Evolutionary conservation across 306 rosid species (phyloP).

Genomic region (Lathyrus aphaca): DNA sequence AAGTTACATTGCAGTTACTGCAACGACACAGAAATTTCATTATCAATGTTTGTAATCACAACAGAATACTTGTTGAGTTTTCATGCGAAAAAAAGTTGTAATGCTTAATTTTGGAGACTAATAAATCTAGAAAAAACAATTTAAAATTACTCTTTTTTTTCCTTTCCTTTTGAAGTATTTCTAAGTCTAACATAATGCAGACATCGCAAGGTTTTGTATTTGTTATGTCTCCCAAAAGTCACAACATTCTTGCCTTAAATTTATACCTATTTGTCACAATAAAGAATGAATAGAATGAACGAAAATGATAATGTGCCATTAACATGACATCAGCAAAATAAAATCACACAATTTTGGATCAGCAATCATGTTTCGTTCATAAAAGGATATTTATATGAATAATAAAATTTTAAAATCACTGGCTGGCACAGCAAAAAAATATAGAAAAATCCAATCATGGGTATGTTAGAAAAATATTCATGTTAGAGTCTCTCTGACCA

Average conservation of each 20-base stretch:
- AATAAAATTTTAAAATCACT: constrained; percentile 16
- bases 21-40: background rate
- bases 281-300: constrained; percentile 7
- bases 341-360: constrained; percentile 1
- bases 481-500: constrained; percentile 1
- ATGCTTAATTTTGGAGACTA: background rate
- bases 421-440: constrained; percentile 24
- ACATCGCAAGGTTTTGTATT: background rate
- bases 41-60: constrained; percentile 2
- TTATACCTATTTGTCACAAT: constrained; percentile 3
- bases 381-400: constrained; percentile 19
- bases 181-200: background rate
- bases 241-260: constrained; percentile 8
- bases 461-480: background rate
- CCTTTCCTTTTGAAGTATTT: background rate
- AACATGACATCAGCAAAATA: constrained; percentile 1
- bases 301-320: background rate
- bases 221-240: background rate
- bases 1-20: constrained; percentile 3
- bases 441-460: constrained; percentile 28
- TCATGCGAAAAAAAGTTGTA: background rate
- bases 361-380: constrained; percentile 30
- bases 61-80: constrained; percentile 5
- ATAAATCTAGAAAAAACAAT: background rate
- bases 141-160: constrained; percentile 5